Percentiles rank a stretch among this genome's conserved stretches.
Conservation (phyloP, 768 basidiomycete genomes). For the Boletus speciosus region DNA sequence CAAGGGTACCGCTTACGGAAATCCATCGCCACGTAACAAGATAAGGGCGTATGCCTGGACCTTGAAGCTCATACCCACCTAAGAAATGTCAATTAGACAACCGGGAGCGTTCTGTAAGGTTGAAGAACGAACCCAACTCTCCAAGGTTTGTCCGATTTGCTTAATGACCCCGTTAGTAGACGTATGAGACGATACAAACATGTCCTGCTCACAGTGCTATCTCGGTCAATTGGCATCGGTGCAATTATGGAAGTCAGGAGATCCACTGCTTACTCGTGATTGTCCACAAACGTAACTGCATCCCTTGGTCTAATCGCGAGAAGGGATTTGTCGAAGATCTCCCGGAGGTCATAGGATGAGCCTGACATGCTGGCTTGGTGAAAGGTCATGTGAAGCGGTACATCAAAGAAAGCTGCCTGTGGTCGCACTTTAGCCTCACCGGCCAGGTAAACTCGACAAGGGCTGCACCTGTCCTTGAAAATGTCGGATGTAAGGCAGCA, state of each 20-base stretch:
- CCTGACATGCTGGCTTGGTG: slow-evolving; percentile 69
- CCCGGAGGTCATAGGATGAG: slow-evolving; percentile 70
- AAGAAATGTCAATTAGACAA: neutral
- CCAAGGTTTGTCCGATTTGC: slow-evolving; percentile 71
- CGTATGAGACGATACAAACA: neutral
- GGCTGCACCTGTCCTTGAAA: slow-evolving; percentile 61
- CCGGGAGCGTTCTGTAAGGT: neutral
- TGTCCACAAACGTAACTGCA: slow-evolving; percentile 88
- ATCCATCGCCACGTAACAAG: slow-evolving; percentile 62
- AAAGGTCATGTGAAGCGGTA: slow-evolving; percentile 84
- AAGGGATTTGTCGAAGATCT: slow-evolving; percentile 66
- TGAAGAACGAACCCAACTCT: slow-evolving; percentile 67
- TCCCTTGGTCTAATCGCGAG: slow-evolving; percentile 67
- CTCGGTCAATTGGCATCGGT: neutral
- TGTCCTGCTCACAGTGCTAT: slow-evolving; percentile 58
- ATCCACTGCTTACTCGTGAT: slow-evolving; percentile 66
- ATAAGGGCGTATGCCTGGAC: slow-evolving; percentile 80
- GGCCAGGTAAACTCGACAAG: neutral
- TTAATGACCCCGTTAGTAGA: slow-evolving; percentile 17
- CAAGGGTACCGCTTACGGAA: slow-evolving; percentile 55
- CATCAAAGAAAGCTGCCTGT: slow-evolving; percentile 88
- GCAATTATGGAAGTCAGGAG: neutral
- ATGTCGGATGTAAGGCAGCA: slow-evolving; percentile 56
- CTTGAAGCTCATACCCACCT: slow-evolving; percentile 75
- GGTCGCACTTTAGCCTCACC: neutral